Conservation (phyloP, 2,329 filamentous ascomycete genomes). For the Sclerotiophoma versabilis region DNA sequence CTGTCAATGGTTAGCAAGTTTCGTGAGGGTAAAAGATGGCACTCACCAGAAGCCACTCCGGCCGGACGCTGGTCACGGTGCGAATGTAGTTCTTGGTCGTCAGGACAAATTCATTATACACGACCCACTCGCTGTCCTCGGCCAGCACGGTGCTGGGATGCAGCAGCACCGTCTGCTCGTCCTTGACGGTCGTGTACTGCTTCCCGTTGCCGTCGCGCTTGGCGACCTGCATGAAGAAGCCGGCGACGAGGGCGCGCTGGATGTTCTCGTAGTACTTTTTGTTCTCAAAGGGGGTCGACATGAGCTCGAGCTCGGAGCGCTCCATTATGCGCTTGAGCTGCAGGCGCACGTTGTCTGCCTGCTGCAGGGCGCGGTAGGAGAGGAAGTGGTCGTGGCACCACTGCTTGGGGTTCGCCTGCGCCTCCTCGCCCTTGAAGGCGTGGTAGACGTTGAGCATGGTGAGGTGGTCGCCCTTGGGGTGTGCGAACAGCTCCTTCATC, state of each 20-base stretch:
- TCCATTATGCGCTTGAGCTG: slow-evolving; percentile 98
- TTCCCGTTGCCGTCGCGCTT: slow-evolving; percentile 90
- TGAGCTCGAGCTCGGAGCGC: slow-evolving; percentile 80
- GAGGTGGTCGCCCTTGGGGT: slow-evolving; percentile 92
- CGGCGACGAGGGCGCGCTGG: slow-evolving; percentile 85
- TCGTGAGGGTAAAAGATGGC: neutral
- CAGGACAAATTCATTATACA: slow-evolving; percentile 98
- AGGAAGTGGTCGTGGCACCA: slow-evolving; percentile 99
- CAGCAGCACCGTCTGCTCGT: slow-evolving; percentile 90
- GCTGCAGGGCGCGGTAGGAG: slow-evolving; percentile 84
- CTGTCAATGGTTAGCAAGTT: slow-evolving; percentile 53
- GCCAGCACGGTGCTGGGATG: slow-evolving; percentile 91
- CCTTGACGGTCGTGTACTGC: slow-evolving; percentile 94
- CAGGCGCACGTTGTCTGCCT: slow-evolving; percentile 89
- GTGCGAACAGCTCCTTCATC: slow-evolving; percentile 94
- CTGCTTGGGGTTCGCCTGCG: slow-evolving; percentile 77
- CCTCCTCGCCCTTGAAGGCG: slow-evolving; percentile 82
- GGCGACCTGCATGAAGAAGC: slow-evolving; percentile 99
- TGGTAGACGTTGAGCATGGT: slow-evolving; percentile 98
- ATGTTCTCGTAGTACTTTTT: slow-evolving; percentile 99
- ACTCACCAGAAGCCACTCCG: slow-evolving; percentile 91
- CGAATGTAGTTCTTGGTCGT: slow-evolving; percentile 98
- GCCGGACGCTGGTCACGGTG: slow-evolving; percentile 87
- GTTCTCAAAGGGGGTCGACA: slow-evolving; percentile 89
- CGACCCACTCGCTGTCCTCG: slow-evolving; percentile 91